These are phyloP conservation scores for Globisporangium parvum DNA, from an alignment of 352 stramenopile species.

Conservation along the genomic window DNA sequence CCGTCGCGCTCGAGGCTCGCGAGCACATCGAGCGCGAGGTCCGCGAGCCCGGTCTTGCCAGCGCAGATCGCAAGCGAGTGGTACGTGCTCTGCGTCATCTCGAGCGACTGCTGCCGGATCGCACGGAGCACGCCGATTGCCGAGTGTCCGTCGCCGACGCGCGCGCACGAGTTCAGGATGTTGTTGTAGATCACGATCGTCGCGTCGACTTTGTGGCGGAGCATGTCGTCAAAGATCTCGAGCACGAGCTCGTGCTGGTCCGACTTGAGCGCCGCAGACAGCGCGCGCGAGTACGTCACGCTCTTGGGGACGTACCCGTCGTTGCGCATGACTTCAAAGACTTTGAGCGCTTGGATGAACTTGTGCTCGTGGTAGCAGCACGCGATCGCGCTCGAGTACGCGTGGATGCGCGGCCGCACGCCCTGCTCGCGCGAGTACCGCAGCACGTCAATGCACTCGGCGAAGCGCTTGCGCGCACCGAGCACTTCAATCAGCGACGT, in stretches of 20 bases:
- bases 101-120: conserved; percentile 46
- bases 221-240: conserved; percentile 86
- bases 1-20: conserved; percentile 37
- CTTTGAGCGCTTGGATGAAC: conserved; percentile 62
- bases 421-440: conserved; percentile 59
- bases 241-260: conserved; percentile 78
- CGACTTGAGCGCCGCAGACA: conserved; percentile 76
- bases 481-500: conserved; percentile 65
- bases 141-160: conserved; percentile 62
- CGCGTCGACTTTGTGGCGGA: conserved; percentile 61
- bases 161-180: conserved; percentile 80
- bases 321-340: conserved; percentile 86
- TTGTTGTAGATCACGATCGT: conserved; percentile 84
- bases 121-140: conserved; percentile 58
- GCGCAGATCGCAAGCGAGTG: conserved; percentile 77
- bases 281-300: conserved; percentile 80
- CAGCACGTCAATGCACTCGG: conserved; percentile 61
- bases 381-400: conserved; percentile 75
- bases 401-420: conserved; percentile 71
- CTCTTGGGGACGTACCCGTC: conserved; percentile 74
- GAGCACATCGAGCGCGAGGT: conserved; percentile 62
- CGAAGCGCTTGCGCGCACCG: conserved; percentile 26
- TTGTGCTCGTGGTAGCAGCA: conserved; percentile 72
- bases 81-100: conserved; percentile 75
- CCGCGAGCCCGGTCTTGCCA: conserved; percentile 66